A percentile compares a stretch with the other conserved stretches of the same genome.
Conservation (phyloP, 2,329 filamentous ascomycete genomes). For the Paradendryphiella salina region DNA sequence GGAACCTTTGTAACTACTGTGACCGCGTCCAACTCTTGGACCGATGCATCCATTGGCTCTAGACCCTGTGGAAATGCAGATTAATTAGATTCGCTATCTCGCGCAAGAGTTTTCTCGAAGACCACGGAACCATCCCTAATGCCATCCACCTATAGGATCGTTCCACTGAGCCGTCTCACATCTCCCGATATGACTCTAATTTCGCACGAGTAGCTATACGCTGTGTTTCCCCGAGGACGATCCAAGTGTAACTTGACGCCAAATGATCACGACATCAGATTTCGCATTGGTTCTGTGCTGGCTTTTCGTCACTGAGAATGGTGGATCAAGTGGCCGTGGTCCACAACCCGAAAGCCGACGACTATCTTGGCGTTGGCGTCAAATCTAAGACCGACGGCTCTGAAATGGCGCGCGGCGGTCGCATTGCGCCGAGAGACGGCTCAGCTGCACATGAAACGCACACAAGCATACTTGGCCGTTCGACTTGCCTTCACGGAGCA, state of each 20-base stretch:
- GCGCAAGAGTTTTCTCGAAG: not conserved
- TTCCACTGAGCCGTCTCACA: not conserved
- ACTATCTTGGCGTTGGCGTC: constrained; percentile 1
- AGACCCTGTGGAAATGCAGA: not conserved
- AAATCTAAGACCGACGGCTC: constrained; percentile 1
- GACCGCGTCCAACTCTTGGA: constrained; percentile 7
- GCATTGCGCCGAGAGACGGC: constrained; percentile 13
- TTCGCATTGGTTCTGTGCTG: not conserved
- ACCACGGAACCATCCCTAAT: not conserved
- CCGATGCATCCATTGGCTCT: too few species aligned
- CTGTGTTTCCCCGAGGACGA: too few species aligned
- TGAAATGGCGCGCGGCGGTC: constrained; percentile 1
- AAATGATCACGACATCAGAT: not conserved
- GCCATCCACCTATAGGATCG: not conserved
- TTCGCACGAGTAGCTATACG: too few species aligned
- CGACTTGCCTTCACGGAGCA: constrained; percentile 1
- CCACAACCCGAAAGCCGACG: constrained; percentile 6
- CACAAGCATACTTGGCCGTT: not conserved
- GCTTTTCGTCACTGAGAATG: not conserved
- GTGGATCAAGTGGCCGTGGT: not conserved
- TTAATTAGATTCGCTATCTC: constrained; percentile 3
- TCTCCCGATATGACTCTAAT: not conserved
- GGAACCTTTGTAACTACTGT: constrained; percentile 4
- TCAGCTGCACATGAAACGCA: constrained; percentile 6
- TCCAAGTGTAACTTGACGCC: not conserved